Evolutionary conservation across 495 filamentous ascomycete genomes (phyloP), one percentile per base, ranked within the genome.

Genomic region (Pyrenopolyporus hunteri): DNA sequence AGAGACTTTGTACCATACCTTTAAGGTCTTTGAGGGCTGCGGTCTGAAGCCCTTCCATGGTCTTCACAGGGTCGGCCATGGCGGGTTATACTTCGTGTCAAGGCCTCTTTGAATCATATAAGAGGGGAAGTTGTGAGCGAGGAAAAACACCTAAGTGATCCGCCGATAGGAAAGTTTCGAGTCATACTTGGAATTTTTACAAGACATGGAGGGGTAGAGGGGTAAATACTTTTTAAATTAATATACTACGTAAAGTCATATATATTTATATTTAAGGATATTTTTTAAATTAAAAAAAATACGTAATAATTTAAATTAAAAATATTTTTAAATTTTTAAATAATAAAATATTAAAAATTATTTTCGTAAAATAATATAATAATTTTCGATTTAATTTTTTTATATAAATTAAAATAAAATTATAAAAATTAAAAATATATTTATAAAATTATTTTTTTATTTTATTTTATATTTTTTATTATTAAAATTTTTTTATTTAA

Each of bases 21-120:
- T 65, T 65, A 6, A 65, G 62, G 16, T 65, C 62, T 46, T 65
- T 65, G 5, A 65, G 56, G 49, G 62, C 39, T 29, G 50, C 25
- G 26, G 39, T 65, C 35, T 65, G 62, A 19, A 60, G 56, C 3
- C 49, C 51, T 17, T 57, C 62, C n/a, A 51, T 13, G 9, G 10
- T 40, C 36, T 60, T 60, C 2, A 36, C 44, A 5, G 43, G 49
- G 37, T 65, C 50, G 9, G 62, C 39, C 62, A 65, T 59, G 22
- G 19, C 32, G 45, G 23, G 23, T 20, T 16, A n/a, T 54, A 43
- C 47, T 46, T 16, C 37, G 37, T 50, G 3, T 13, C 37, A 14
- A 1, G 51, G 14, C 31, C 11, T 9, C 11, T 9, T 59, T 31
- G 20, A 43, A 14, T 4, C 22, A 10, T 16, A n/a, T 45, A 36